phyloP scores from a whole-genome alignment of 345 rosid genomes.

The Lepidium sativum region DNA sequence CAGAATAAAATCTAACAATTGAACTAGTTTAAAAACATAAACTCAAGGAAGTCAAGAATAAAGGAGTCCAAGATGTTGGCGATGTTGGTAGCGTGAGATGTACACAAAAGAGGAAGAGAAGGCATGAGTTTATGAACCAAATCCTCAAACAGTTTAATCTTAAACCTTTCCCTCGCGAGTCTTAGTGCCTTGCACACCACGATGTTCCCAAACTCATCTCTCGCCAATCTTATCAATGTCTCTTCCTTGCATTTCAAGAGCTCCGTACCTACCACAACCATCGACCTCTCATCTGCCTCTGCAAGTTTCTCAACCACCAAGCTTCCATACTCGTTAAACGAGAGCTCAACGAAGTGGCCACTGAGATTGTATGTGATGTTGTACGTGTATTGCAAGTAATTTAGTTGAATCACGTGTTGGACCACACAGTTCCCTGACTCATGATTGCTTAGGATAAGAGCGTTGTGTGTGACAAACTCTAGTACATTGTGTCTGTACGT shows the following conservation, averaged over 20 bases:
- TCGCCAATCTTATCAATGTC: not conserved
- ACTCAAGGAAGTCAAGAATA: too few relatives aligned
- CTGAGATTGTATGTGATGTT: not conserved
- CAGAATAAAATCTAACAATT: too few relatives aligned
- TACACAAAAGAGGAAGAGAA: too few relatives aligned
- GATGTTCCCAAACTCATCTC: not conserved
- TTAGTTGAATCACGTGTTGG: too few relatives aligned
- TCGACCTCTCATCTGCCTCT: too few relatives aligned
- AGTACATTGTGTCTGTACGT: not conserved
- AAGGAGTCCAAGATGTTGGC: not conserved
- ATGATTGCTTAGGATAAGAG: not conserved
- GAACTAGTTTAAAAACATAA: too few relatives aligned
- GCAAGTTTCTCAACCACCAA: not conserved
- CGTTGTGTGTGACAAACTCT: not conserved
- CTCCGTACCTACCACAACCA: not conserved
- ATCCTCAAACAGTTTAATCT: too few relatives aligned
- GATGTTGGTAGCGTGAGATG: too few relatives aligned
- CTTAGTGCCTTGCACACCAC: not conserved
- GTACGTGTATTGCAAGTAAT: too few relatives aligned
- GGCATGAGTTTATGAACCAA: too few relatives aligned
- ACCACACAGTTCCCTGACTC: slow-evolving; percentile 10
- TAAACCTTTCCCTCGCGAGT: too few relatives aligned
- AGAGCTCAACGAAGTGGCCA: not conserved
- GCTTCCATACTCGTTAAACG: not conserved
- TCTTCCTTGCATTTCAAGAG: not conserved